These are phyloP conservation scores for Eudorina sp. DNA, from an alignment of 139 green algal species.

Conservation along the genomic window DNA sequence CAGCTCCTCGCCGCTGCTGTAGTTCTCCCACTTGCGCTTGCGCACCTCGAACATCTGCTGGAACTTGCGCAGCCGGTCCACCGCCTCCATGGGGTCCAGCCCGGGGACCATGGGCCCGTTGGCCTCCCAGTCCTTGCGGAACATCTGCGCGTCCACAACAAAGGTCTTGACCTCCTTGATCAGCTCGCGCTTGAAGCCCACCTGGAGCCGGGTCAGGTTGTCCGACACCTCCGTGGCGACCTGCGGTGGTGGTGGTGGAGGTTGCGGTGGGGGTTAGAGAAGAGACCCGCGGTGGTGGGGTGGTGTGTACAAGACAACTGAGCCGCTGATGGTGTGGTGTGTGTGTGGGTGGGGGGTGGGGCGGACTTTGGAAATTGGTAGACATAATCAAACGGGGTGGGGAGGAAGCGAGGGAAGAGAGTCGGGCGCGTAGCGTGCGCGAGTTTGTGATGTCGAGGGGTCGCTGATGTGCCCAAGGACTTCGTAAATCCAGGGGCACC, in stretches of 20 bases:
- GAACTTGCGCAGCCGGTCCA: slow-evolving; percentile 92
- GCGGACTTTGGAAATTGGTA: too few species aligned
- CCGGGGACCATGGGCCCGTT: slow-evolving; percentile 91
- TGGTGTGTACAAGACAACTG: too few species aligned
- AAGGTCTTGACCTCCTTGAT: slow-evolving; percentile 93
- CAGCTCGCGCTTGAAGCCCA: slow-evolving; percentile 92
- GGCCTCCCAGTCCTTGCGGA: slow-evolving; percentile 88
- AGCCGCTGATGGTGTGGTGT: too few species aligned
- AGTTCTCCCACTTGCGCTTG: slow-evolving; percentile 95
- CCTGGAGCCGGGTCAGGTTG: slow-evolving; percentile 86
- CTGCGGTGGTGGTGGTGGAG: slow-evolving; percentile 21
- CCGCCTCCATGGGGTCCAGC: slow-evolving; percentile 92
- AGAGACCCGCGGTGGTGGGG: too few species aligned
- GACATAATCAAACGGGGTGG: not conserved
- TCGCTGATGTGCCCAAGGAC: too few species aligned
- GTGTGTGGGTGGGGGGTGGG: too few species aligned
- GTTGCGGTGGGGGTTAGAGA: too few species aligned
- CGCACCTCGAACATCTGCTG: slow-evolving; percentile 93
- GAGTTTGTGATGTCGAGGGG: too few species aligned
- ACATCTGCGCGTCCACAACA: slow-evolving; percentile 84
- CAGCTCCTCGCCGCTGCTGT: slow-evolving; percentile 89
- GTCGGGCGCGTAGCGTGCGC: too few species aligned
- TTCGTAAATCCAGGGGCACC: too few species aligned
- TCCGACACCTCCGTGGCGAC: slow-evolving; percentile 85
- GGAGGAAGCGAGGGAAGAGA: not conserved